These are phyloP conservation scores for Oidium heveae DNA, from an alignment of 2,329 filamentous ascomycete species.

Conservation along the genomic window DNA sequence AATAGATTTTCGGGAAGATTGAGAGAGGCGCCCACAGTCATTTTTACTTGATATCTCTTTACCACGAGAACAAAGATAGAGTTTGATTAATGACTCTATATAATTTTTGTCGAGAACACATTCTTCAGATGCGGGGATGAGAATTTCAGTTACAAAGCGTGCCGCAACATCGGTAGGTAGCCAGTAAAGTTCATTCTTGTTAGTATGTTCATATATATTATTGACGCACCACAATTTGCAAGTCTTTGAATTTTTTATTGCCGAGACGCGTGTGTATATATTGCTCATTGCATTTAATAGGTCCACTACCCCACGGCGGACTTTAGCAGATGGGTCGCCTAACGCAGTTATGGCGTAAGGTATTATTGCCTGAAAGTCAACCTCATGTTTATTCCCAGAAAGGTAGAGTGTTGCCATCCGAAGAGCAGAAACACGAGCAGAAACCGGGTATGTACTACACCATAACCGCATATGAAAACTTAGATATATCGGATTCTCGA, in stretches of 20 bases:
- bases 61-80: constrained; percentile 27
- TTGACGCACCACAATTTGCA: constrained; percentile 30
- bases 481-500: constrained; percentile 39
- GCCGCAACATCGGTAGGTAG: constrained; percentile 30
- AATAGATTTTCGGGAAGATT: constrained; percentile 36
- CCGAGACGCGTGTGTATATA: constrained; percentile 18
- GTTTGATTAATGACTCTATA: constrained; percentile 36
- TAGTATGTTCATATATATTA: constrained; percentile 35
- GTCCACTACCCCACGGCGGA: constrained; percentile 50
- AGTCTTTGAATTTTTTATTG: constrained; percentile 18
- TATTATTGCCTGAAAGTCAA: constrained; percentile 56
- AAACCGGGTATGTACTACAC: constrained; percentile 42
- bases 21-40: constrained; percentile 21
- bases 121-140: constrained; percentile 64
- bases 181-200: constrained; percentile 24
- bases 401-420: constrained; percentile 34
- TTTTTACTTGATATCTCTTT: constrained; percentile 20
- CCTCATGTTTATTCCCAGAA: constrained; percentile 22
- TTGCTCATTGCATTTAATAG: constrained; percentile 31
- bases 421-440: constrained; percentile 44
- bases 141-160: constrained; percentile 35
- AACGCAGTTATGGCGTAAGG: constrained; percentile 59
- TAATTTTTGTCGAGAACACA: constrained; percentile 57
- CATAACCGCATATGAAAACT: constrained; percentile 55
- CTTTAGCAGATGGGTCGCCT: constrained; percentile 46